Base-by-base conservation (phyloP, 2,329 filamentous ascomycete species). In the Colletotrichum zoysiae region DNA sequence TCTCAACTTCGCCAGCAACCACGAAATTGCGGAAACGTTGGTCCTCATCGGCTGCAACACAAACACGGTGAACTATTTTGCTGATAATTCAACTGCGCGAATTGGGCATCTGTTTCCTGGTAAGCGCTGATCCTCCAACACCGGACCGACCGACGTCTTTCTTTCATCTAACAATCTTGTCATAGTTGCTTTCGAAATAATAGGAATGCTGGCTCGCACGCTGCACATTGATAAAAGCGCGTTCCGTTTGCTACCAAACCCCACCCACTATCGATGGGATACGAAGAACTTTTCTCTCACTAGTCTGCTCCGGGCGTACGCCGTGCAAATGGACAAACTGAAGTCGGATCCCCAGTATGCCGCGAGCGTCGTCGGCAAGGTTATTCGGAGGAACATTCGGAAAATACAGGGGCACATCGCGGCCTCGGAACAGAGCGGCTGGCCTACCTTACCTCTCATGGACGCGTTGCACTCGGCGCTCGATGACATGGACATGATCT, bases 241-340 rank as follows among this genome's bases (percentile, higher is more conserved):
- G 68, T 90, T 86, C 73, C 86, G 86, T 1, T 84, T 85, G 77
- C 81, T 90, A 1, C 88, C 88, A 0, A 90, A 90, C 72, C 88
- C 88, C 0, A 90, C 88, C 0, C 80, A 83, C 1, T 86, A 86
- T 65, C 79, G 78, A n/a, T 90, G 87, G 87, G 84, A 88, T 69
- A 86, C 82, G 70, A 82, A 83, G 56, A 83, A 83, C 2, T 83
- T 88, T 46, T 84, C 81, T 50, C 75, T 88, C 1, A 76, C 79
- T 20, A 82, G 80, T 62, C 76, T 87, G 1, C 76, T 87, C 61
- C 75, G 78, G 14, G 81, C 83, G 2, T 87, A 82, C 74, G 59
- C 76, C 6, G 73, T 73, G 4, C 77, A 79, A 14, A 77, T 84
- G 16, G 70, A 74, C 0, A 68, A 40, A 14, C 60, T 48, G 0